Evolutionary conservation across 2,329 filamentous ascomycete species (phyloP).

Genomic region (Cladobotryum protrusum): DNA sequence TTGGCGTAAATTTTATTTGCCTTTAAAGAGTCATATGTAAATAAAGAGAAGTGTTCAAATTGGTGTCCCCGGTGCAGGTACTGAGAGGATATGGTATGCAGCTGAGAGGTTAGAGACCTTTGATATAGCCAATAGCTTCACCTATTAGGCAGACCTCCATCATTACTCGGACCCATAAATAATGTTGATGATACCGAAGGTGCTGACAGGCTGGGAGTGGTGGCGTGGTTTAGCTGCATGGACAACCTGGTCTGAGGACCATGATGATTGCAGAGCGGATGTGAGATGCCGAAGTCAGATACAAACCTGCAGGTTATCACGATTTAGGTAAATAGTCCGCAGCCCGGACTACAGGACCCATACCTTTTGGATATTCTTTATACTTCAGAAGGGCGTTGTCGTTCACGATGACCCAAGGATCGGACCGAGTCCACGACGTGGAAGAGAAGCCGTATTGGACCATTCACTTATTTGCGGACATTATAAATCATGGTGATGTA

Average conservation of each 20-base stretch:
- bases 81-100: too few relatives aligned
- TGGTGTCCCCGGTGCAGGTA: too few relatives aligned
- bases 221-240: neutral
- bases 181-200: too few relatives aligned
- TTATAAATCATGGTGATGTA: neutral
- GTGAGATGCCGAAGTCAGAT: neutral
- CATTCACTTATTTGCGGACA: neutral
- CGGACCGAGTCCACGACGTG: neutral
- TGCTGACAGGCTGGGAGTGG: neutral
- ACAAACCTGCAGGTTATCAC: neutral
- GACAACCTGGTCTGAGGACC: neutral
- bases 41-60: too few relatives aligned
- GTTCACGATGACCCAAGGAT: neutral
- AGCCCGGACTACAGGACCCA: neutral
- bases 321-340: neutral
- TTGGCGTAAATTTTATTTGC: too few relatives aligned
- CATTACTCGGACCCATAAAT: too few relatives aligned
- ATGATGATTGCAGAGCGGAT: neutral
- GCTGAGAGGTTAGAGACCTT: too few relatives aligned
- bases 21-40: too few relatives aligned
- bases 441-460: neutral
- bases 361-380: too few relatives aligned
- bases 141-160: too few relatives aligned
- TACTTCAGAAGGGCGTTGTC: neutral
- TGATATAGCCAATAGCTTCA: too few relatives aligned